phyloP scores from a whole-genome alignment of 2,329 filamentous ascomycete species.

The Colletotrichum paranaense region DNA sequence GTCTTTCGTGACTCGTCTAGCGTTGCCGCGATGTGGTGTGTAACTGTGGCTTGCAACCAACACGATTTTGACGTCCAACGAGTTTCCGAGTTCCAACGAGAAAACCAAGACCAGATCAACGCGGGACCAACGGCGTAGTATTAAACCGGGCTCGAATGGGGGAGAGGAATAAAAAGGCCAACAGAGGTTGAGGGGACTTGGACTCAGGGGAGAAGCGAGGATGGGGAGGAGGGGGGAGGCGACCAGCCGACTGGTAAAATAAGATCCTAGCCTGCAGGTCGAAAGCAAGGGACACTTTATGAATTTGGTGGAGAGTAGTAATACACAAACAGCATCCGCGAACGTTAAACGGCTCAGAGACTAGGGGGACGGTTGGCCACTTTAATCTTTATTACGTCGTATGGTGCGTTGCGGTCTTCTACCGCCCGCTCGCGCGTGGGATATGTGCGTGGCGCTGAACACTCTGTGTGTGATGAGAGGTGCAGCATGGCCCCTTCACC shows the following conservation, averaged over 20 bases:
- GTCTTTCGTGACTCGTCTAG: background rate
- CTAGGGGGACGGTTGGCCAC: background rate
- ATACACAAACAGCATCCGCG: background rate
- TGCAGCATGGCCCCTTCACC: background rate
- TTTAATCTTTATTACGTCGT: conserved; percentile 8
- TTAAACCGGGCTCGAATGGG: background rate
- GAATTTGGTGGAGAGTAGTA: background rate
- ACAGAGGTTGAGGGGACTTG: background rate
- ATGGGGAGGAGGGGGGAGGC: background rate
- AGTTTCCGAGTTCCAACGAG: background rate
- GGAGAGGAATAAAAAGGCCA: background rate
- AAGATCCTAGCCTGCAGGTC: background rate
- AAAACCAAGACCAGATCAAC: background rate
- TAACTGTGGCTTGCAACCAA: background rate
- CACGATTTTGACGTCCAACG: background rate
- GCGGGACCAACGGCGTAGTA: background rate
- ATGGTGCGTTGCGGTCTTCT: background rate
- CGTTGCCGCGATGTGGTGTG: background rate
- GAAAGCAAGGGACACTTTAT: background rate
- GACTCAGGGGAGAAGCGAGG: background rate
- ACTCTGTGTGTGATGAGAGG: background rate
- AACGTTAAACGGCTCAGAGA: background rate
- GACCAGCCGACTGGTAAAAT: background rate
- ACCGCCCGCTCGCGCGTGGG: background rate
- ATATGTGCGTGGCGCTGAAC: background rate